These are phyloP conservation scores for Penicillium olsonii DNA, from an alignment of 2,329 filamentous ascomycete species.

Conservation along the genomic window DNA sequence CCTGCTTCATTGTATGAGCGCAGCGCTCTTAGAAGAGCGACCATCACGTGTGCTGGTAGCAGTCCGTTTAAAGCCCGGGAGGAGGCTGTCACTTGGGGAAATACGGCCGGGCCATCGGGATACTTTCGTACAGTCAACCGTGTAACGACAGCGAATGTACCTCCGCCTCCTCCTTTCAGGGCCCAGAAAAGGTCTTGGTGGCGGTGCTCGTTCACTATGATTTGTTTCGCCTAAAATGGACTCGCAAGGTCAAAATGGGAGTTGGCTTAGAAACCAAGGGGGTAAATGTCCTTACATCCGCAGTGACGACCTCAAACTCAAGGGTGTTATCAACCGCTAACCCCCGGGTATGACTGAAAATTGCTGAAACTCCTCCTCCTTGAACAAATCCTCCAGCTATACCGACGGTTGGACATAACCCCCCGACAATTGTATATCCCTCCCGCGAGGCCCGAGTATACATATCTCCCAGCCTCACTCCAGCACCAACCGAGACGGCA, in stretches of 20 bases:
- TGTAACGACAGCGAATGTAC: conserved; percentile 19
- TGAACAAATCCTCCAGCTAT: conserved; percentile 49
- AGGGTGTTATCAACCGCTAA: conserved; percentile 56
- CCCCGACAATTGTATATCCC: conserved; percentile 11
- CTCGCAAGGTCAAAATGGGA: too few relatives aligned
- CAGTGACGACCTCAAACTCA: conserved; percentile 51
- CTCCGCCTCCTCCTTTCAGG: conserved; percentile 47
- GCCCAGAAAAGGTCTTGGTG: conserved; percentile 55
- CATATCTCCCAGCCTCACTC: conserved; percentile 13
- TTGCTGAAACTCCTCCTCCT: conserved; percentile 59
- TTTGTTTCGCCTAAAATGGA: too few relatives aligned
- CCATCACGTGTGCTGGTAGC: too few relatives aligned
- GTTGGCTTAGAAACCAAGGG: too few relatives aligned
- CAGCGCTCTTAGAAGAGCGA: too few relatives aligned
- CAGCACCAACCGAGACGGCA: conserved; percentile 44
- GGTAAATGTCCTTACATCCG: conserved; percentile 49
- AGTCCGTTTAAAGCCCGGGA: too few relatives aligned
- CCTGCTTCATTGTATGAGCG: too few relatives aligned
- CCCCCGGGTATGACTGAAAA: conserved; percentile 46
- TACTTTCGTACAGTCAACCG: conserved; percentile 9
- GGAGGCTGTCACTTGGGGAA: too few relatives aligned
- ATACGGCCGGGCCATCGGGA: too few relatives aligned
- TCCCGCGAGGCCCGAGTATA: conserved; percentile 10
- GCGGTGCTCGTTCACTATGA: conserved; percentile 44
- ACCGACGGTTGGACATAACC: conserved; percentile 45